Conservation (phyloP, 441 rosid genomes). For the Eruca vesicaria region DNA sequence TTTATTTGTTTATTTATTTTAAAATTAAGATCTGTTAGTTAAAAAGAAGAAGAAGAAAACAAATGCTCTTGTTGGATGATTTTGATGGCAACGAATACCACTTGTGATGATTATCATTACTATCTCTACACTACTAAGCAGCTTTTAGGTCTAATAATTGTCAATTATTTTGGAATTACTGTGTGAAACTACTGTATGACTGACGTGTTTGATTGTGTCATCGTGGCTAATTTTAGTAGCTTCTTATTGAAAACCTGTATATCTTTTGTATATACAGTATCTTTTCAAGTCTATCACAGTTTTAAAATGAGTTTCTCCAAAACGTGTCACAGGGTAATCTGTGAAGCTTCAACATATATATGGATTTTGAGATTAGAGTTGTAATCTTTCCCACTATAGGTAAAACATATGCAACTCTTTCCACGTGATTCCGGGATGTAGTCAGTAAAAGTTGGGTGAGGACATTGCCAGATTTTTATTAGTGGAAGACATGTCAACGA, state of each 20-base stretch:
- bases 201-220: constrained; percentile 16
- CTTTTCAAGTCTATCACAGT: too few relatives aligned
- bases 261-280: too few relatives aligned
- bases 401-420: not conserved
- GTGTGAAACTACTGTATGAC: constrained; percentile 3
- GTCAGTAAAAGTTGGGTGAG: not conserved
- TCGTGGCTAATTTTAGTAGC: not conserved
- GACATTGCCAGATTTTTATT: not conserved
- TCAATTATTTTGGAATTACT: constrained; percentile 23
- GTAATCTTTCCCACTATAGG: not conserved
- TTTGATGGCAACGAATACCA: not conserved
- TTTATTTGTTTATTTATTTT: too few relatives aligned
- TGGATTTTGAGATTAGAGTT: not conserved
- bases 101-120: not conserved
- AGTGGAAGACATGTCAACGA: constrained; percentile 30
- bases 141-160: constrained; percentile 30
- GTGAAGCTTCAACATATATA: not conserved
- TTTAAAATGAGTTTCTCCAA: not conserved
- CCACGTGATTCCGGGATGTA: not conserved
- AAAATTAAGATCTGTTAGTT: not conserved
- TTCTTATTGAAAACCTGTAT: not conserved
- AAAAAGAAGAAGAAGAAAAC: not conserved
- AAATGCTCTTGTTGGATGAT: constrained; percentile 21
- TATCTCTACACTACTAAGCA: not conserved
- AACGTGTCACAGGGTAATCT: not conserved